Percentiles rank a stretch among this genome's conserved stretches.
Evolutionary conservation across 495 filamentous ascomycete species (phyloP).

Genomic region (Xylaria intraflava): DNA sequence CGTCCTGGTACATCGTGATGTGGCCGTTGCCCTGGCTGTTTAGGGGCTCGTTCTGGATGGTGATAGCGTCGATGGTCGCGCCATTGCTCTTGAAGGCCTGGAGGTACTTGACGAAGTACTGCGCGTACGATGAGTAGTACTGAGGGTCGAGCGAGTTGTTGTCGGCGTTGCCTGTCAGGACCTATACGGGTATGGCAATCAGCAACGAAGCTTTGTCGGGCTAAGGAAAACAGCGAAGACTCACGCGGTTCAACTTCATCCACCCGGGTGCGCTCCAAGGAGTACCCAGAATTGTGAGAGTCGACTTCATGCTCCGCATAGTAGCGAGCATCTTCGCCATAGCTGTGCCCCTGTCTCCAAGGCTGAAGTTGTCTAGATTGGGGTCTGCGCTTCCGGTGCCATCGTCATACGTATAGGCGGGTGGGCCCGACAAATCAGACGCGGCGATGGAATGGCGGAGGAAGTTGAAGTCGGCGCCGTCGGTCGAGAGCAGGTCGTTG

Average conservation of each 20-base stretch:
- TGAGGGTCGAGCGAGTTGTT: conserved; percentile 49
- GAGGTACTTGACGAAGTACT: conserved; percentile 54
- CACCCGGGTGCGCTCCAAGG: conserved; percentile 51
- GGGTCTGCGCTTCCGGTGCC: conserved; percentile 33
- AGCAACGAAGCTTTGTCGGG: background rate
- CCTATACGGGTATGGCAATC: conserved; percentile 8
- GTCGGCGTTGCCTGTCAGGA: conserved; percentile 38
- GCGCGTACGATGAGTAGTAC: conserved; percentile 40
- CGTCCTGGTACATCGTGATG: conserved; percentile 47
- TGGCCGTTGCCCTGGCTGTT: conserved; percentile 48
- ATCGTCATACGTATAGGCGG: conserved; percentile 50
- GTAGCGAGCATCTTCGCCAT: conserved; percentile 45
- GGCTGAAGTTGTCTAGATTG: conserved; percentile 35
- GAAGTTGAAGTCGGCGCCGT: conserved; percentile 44
- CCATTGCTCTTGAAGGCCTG: conserved; percentile 42
- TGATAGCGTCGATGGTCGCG: conserved; percentile 46
- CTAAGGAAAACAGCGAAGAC: background rate
- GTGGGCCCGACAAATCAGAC: conserved; percentile 45
- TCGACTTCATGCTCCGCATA: conserved; percentile 33
- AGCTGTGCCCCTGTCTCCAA: conserved; percentile 44
- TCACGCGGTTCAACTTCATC: conserved; percentile 51
- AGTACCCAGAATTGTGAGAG: conserved; percentile 40
- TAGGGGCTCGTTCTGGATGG: conserved; percentile 53
- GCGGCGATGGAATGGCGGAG: conserved; percentile 51
- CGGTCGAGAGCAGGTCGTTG: conserved; percentile 40